Percentiles rank a stretch among this genome's conserved stretches.
phyloP scores from a whole-genome alignment of 495 filamentous ascomycete genomes.

The Hypoxylon intermedium region DNA sequence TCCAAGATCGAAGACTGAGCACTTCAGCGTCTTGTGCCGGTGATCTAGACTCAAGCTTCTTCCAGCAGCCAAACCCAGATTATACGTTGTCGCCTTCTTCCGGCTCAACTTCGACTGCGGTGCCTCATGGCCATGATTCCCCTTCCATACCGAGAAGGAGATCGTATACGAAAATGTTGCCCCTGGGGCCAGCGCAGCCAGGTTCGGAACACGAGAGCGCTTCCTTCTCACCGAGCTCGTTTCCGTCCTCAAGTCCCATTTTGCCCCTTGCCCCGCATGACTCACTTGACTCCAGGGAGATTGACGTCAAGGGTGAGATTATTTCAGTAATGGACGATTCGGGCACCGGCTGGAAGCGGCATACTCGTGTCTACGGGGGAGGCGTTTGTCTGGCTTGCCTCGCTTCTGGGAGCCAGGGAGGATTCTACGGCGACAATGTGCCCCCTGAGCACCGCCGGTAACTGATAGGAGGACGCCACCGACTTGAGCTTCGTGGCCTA shows the following conservation, averaged over 20 bases:
- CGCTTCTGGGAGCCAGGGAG: conserved; percentile 48
- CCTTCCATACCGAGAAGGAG: conserved; percentile 45
- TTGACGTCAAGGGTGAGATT: conserved; percentile 53
- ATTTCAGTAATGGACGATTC: conserved; percentile 53
- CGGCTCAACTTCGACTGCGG: conserved; percentile 40
- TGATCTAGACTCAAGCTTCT: conserved; percentile 48
- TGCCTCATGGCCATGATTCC: conserved; percentile 38
- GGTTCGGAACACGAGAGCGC: conserved; percentile 10
- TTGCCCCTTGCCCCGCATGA: conserved; percentile 45
- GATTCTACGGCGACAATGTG: conserved; percentile 59
- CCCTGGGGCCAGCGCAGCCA: conserved; percentile 40
- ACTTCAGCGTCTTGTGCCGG: conserved; percentile 47
- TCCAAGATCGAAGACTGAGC: conserved; percentile 51
- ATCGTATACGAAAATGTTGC: conserved; percentile 52
- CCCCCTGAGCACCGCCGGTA: conserved; percentile 55
- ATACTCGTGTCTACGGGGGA: conserved; percentile 59
- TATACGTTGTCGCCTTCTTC: conserved; percentile 38
- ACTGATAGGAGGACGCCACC: background rate
- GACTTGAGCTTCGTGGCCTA: background rate
- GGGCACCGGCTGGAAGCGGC: conserved; percentile 56
- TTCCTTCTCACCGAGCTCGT: conserved; percentile 52
- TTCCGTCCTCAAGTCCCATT: conserved; percentile 51
- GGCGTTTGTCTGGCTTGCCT: conserved; percentile 57
- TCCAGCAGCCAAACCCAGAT: conserved; percentile 51
- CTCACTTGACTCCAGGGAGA: conserved; percentile 42